A percentile compares a stretch with the other conserved stretches of the same genome.
phyloP scores from a whole-genome alignment of 352 stramenopile species.

The Globisporangium lucens region DNA sequence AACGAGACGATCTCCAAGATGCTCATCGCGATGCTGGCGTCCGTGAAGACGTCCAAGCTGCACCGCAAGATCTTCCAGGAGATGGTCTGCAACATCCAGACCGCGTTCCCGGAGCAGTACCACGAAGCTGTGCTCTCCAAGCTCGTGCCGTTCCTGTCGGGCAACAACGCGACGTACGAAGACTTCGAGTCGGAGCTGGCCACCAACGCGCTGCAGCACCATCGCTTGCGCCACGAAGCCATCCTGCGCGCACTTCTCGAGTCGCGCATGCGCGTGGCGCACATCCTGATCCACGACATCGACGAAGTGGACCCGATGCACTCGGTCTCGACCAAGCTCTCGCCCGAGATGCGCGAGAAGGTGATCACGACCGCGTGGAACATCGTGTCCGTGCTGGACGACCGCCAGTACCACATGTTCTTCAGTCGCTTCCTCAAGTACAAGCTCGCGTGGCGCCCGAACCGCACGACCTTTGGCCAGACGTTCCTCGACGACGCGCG shows the following conservation, averaged over 20 bases:
- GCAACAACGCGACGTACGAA: constrained; percentile 66
- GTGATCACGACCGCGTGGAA: constrained; percentile 85
- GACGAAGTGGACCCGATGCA: constrained; percentile 65
- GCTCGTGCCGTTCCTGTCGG: constrained; percentile 80
- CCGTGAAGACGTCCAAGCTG: constrained; percentile 81
- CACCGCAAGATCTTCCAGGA: constrained; percentile 88
- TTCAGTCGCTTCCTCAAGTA: constrained; percentile 86
- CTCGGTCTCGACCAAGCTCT: constrained; percentile 55
- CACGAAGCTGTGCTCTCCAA: constrained; percentile 56
- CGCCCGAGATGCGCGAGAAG: constrained; percentile 63
- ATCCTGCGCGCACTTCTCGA: constrained; percentile 78
- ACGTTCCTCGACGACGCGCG: constrained; percentile 79
- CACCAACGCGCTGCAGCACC: constrained; percentile 62
- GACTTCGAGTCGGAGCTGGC: constrained; percentile 72
- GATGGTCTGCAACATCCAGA: constrained; percentile 86
- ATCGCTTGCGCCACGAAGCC: constrained; percentile 77
- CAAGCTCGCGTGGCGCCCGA: constrained; percentile 83
- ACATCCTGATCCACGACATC: constrained; percentile 83
- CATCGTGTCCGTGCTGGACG: constrained; percentile 78
- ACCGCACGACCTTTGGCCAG: constrained; percentile 68
- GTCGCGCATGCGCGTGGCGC: constrained; percentile 77
- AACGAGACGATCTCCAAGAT: constrained; percentile 84
- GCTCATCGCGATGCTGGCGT: constrained; percentile 80
- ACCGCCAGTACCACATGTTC: constrained; percentile 86
- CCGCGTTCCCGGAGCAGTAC: constrained; percentile 60